phyloP scores from a whole-genome alignment of 2,329 filamentous ascomycete species.

The Talaromyces sp. region DNA sequence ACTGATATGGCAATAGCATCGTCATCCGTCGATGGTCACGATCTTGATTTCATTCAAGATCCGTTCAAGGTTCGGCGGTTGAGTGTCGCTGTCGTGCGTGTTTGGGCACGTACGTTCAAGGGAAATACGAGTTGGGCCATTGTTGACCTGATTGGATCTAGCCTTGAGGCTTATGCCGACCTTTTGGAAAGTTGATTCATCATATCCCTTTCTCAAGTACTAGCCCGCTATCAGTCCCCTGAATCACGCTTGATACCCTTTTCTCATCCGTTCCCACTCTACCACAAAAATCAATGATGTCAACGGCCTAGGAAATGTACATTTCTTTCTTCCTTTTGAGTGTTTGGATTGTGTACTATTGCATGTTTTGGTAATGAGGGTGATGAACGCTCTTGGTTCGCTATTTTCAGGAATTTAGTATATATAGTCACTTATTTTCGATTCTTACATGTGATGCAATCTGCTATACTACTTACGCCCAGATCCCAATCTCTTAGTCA shows the following conservation, averaged over 20 bases:
- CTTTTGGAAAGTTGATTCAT: conserved; percentile 38
- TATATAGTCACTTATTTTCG: not conserved
- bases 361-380: not conserved
- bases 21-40: conserved; percentile 35
- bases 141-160: conserved; percentile 47
- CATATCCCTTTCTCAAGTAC: not conserved
- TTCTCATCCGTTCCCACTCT: not conserved
- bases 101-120: conserved; percentile 49
- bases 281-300: not conserved
- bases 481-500: conserved; percentile 31
- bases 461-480: conserved; percentile 20
- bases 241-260: conserved; percentile 11
- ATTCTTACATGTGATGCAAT: not conserved
- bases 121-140: conserved; percentile 52
- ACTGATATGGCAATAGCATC: conserved; percentile 47
- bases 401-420: not conserved
- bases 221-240: not conserved
- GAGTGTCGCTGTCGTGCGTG: conserved; percentile 50
- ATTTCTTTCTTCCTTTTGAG: not conserved
- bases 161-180: conserved; percentile 49
- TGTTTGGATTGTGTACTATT: conserved; percentile 2
- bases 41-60: conserved; percentile 45
- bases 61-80: conserved; percentile 45
- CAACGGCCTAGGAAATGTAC: conserved; percentile 4
- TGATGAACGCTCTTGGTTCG: not conserved